Evolutionary conservation across 164 flowering plant genomes (phyloP), one percentile per base, ranked within the genome.

Genomic region (Cinnamomum micranthum): DNA sequence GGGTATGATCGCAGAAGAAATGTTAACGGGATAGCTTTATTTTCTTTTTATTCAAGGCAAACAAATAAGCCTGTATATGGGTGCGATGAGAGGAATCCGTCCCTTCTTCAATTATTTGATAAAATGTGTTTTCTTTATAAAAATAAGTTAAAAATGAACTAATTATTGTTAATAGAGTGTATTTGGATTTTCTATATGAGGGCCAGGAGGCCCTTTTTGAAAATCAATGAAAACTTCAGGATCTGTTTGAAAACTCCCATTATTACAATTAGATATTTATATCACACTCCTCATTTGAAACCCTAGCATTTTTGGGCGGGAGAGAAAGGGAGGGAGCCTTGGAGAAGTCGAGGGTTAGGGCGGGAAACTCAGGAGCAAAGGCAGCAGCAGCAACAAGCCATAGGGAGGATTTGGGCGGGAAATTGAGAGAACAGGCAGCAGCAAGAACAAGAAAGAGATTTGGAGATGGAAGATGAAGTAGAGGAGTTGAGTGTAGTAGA

Each of bases 401-500:
- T 10, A 20, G 71, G 0, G 27, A 50, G 60, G 12, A 20, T 52
- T 47, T 28, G 35, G 3, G 31, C n/a, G 63, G 7, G 41, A 12
- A 19, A 55, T 55, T 58, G 74, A 41, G 50, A 41, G 65, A 75
- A 65, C 22, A 22, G 19, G 68, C 31, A 35, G 2, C 47, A 33
- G 77, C 17, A 69, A 41, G 70, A 65, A 41, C 10, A 41, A 41
- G 47, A 9, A 41, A 22, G 75, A 63, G 41, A 65, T 65, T 25
- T 11, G 68, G 74, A 77, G 58, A 31, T 76, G 76, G 60, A 77
- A 69, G 82, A 75, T 55, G 83, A 81, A 0, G 47, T 41, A 79
- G 73, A 23, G 66, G 78, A 6, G 79, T 70, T 52, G 50, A 31
- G 19, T 70, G 81, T 86, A 28, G 90, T 86, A 33, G 90, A 83